Base-by-base conservation (phyloP, 2,329 filamentous ascomycete species). In the Neocucurbitaria cava region DNA sequence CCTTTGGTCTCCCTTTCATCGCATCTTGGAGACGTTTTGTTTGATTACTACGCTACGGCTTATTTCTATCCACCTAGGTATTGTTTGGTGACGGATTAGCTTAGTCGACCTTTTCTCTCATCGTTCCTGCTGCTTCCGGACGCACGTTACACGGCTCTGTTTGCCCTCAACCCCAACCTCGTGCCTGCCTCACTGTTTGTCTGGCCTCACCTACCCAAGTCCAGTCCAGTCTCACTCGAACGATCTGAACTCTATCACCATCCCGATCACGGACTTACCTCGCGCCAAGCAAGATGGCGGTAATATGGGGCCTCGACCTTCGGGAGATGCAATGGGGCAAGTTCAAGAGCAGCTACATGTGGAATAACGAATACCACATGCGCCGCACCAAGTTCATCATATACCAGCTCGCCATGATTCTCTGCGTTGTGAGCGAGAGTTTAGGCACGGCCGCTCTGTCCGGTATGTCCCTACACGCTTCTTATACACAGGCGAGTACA, bases 341-440 rank as follows among this genome's bases (percentile, higher is more conserved):
- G 65, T 86, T 86, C 78, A 82, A 81, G 56, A 78, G 72, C 56
- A 78, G 76, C n/a, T 80, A 85, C 67, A 86, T 86, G 83, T 86
- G 82, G 74, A 82, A 82, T 60, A 79, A 73, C 28, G 74, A 76
- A 11, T 85, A 84, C 62, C 82, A 86, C 67, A 71, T 84, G 3
- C 81, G 84, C 39, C 77, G 81, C 18, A 83, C 81, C 8, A 86
- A 85, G 62, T 85, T 87, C 77, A 80, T 85, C 56, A 79, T 86
- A 51, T 87, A 87, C 64, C 84, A 86, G 66, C 74, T 81, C 51
- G 83, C 84, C 56, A 82, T 86, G 82, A 84, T 86, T 45, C 76
- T 81, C 56, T 83, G 81, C 58, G 82, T 85, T 13, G 78, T 82
- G 23, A 84, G 82, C 2, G 83, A 86, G 63, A 83, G 82, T 3